A percentile compares a stretch with the other conserved stretches of the same genome.
Evolutionary conservation across 345 rosid genomes (phyloP).

Genomic region (Leavenworthia alabamica): DNA sequence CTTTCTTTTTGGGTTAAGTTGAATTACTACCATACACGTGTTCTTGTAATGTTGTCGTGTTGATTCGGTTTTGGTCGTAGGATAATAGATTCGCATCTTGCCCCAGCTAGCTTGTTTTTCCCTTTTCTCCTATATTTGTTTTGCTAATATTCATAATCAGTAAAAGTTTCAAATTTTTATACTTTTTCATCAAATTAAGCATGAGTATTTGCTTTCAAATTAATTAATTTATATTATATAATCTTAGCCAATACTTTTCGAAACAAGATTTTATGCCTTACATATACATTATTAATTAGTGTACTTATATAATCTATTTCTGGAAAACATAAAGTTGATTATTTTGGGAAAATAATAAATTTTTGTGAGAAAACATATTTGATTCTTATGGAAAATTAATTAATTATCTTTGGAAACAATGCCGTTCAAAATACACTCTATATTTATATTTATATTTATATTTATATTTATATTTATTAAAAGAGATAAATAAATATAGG

Average conservation of each 20-base stretch:
- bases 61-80: not conserved
- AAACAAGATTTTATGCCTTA: not conserved
- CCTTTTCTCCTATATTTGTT: no score
- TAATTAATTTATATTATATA: not conserved
- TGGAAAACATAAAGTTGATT: not conserved
- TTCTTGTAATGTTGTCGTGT: not conserved
- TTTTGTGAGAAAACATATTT: not conserved
- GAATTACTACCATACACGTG: slow-evolving; percentile 18
- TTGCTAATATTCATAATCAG: not conserved
- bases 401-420: not conserved
- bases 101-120: no score
- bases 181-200: not conserved
- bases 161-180: not conserved
- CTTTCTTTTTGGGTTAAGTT: no score
- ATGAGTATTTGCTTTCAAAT: not conserved
- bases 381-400: not conserved
- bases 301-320: not conserved
- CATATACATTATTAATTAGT: not conserved
- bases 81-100: not conserved
- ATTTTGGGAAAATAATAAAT: not conserved
- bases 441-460: no score
- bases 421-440: not conserved
- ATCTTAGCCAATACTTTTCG: not conserved
- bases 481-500: no score
- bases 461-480: no score